These are phyloP conservation scores for Rhodotorula kratochvilovae DNA, from an alignment of 768 basidiomycete species.

Conservation along the genomic window DNA sequence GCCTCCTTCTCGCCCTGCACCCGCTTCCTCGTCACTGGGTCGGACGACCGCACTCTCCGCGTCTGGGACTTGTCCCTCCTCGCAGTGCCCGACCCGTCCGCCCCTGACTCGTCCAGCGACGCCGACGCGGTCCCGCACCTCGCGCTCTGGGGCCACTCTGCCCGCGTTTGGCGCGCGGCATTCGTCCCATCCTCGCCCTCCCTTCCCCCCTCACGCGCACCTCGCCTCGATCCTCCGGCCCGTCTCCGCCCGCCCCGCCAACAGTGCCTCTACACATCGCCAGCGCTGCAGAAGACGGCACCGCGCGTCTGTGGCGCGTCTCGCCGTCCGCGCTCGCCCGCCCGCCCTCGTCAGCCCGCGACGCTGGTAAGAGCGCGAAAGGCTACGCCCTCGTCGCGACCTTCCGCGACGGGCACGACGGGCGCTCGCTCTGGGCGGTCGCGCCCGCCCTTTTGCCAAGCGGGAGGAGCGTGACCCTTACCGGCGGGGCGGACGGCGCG, in stretches of 20 bases:
- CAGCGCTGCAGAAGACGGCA: slow-evolving; percentile 10
- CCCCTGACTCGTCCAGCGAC: neutral
- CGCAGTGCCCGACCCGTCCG: neutral
- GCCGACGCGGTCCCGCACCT: neutral
- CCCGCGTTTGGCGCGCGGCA: slow-evolving; percentile 20
- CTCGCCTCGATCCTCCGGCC: no score
- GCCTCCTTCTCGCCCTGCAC: slow-evolving; percentile 11
- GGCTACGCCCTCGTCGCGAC: neutral
- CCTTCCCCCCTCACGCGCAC: neutral
- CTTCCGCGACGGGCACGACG: slow-evolving; percentile 19
- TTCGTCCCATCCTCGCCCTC: slow-evolving; percentile 1
- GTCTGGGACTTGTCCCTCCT: slow-evolving; percentile 8
- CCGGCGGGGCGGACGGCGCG: slow-evolving; percentile 27
- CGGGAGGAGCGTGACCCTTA: neutral
- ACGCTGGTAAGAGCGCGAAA: no score
- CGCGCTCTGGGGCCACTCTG: slow-evolving; percentile 22
- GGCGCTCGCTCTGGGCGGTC: slow-evolving; percentile 19
- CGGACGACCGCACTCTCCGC: slow-evolving; percentile 25
- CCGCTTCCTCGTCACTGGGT: slow-evolving; percentile 9
- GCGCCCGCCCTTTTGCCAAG: neutral
- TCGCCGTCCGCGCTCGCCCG: neutral
- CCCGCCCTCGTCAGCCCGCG: neutral
- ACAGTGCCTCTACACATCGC: neutral
- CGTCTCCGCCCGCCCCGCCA: neutral
- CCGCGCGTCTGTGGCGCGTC: slow-evolving; percentile 16